phyloP scores from a whole-genome alignment of 164 flowering plant genomes.

The Aristolochia contorta region DNA sequence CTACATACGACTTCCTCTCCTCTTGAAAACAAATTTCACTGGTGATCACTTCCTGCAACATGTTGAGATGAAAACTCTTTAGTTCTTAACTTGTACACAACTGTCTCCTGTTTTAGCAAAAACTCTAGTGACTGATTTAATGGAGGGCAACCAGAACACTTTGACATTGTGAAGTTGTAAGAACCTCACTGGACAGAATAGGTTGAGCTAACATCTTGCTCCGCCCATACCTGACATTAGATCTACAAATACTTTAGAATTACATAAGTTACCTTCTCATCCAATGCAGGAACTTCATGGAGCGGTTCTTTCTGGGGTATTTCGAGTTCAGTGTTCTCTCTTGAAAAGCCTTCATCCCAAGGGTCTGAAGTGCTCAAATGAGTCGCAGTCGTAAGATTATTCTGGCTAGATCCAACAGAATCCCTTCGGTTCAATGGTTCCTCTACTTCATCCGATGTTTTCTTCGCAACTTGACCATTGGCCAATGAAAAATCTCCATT shows the following conservation, averaged over 20 bases:
- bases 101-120: background rate
- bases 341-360: background rate
- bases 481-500: background rate
- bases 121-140: background rate
- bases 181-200: no score
- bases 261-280: constrained; percentile 2
- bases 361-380: background rate
- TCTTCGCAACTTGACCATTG: background rate
- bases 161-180: no score
- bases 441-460: background rate
- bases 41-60: constrained; percentile 53
- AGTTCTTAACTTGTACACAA: constrained; percentile 29
- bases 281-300: background rate
- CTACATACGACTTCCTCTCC: constrained; percentile 52
- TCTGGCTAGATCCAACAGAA: background rate
- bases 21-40: constrained; percentile 56
- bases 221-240: no score
- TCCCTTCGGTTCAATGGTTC: background rate
- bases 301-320: background rate
- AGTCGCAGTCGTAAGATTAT: no score
- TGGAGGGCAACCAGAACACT: background rate
- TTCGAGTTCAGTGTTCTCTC: background rate
- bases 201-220: no score
- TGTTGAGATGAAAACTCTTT: constrained; percentile 49
- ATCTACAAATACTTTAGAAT: no score